phyloP scores from a whole-genome alignment of 306 rosid genomes.

The Cicer chorassanicum region DNA sequence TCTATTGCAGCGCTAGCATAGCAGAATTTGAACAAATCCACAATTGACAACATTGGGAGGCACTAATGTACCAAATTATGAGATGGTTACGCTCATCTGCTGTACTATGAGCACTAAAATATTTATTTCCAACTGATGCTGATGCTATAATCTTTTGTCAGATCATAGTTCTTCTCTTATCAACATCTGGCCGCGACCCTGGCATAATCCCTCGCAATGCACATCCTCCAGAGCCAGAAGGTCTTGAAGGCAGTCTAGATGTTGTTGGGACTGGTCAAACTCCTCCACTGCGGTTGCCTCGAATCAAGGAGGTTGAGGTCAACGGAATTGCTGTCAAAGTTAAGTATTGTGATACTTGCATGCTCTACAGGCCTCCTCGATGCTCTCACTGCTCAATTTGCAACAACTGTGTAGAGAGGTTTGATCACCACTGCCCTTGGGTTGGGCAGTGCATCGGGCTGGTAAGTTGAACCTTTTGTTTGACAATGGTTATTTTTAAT shows the following conservation, averaged over 20 bases:
- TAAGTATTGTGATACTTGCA: conserved; percentile 97
- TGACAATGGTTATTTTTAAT: not conserved
- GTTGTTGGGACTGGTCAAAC: conserved; percentile 87
- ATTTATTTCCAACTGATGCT: conserved; percentile 25
- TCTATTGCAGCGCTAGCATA: too few species aligned
- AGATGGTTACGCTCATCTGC: not conserved
- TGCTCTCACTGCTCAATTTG: conserved; percentile 99
- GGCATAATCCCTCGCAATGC: conserved; percentile 94
- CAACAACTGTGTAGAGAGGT: conserved; percentile 92
- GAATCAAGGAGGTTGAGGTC: conserved; percentile 86
- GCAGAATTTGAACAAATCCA: too few species aligned
- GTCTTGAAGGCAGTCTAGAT: conserved; percentile 71
- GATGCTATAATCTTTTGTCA: conserved; percentile 46
- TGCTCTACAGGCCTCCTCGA: conserved; percentile 98
- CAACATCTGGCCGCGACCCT: conserved; percentile 97
- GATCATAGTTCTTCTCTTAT: conserved; percentile 78
- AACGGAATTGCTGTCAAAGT: conserved; percentile 76
- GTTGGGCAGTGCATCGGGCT: conserved; percentile 99
- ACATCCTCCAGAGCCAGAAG: conserved; percentile 97
- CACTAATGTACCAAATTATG: not conserved
- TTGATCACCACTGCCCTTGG: conserved; percentile 99
- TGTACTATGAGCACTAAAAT: not conserved
- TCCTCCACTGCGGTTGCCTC: conserved; percentile 88
- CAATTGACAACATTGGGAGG: not conserved
- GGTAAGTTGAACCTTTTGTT: conserved; percentile 58